Percentiles rank a stretch among this genome's conserved stretches.
Conservation (phyloP, 345 rosid species). For the Acer negundo region DNA sequence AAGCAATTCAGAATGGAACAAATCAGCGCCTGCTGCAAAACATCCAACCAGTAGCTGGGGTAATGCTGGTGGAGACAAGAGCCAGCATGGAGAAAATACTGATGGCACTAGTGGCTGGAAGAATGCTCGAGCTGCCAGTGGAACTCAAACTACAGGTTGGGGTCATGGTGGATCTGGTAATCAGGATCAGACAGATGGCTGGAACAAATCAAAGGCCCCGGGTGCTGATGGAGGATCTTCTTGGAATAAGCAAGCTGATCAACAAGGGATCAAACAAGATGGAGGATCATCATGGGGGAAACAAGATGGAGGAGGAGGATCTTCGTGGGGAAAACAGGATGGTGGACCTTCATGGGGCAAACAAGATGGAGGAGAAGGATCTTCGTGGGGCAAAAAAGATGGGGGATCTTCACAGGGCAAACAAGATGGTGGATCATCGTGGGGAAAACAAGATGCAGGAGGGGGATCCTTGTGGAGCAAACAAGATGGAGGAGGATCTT, state of each 20-base stretch:
- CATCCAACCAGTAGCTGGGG: slow-evolving; percentile 23
- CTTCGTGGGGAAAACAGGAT: neutral
- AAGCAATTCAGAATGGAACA: slow-evolving; percentile 26
- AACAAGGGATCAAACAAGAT: neutral
- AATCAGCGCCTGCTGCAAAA: slow-evolving; percentile 8
- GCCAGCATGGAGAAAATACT: no score
- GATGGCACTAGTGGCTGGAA: no score
- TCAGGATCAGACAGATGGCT: neutral
- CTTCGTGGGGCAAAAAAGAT: neutral
- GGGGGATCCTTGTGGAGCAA: slow-evolving; percentile 19
- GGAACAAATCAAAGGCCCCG: slow-evolving; percentile 29
- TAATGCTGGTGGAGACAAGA: no score
- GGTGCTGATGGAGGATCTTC: slow-evolving; percentile 25
- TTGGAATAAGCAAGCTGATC: no score
- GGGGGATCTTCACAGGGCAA: neutral
- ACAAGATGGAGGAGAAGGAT: neutral
- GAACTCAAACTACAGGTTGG: no score
- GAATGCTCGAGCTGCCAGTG: no score
- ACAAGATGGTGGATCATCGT: neutral
- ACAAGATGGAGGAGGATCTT: slow-evolving; percentile 21
- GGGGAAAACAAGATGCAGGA: no score
- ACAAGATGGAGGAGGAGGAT: slow-evolving; percentile 26
- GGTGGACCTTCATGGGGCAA: neutral
- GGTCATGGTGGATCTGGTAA: no score
- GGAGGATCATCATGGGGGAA: slow-evolving; percentile 27